phyloP scores from a whole-genome alignment of 495 filamentous ascomycete genomes.

The Penicilliopsis zonata region DNA sequence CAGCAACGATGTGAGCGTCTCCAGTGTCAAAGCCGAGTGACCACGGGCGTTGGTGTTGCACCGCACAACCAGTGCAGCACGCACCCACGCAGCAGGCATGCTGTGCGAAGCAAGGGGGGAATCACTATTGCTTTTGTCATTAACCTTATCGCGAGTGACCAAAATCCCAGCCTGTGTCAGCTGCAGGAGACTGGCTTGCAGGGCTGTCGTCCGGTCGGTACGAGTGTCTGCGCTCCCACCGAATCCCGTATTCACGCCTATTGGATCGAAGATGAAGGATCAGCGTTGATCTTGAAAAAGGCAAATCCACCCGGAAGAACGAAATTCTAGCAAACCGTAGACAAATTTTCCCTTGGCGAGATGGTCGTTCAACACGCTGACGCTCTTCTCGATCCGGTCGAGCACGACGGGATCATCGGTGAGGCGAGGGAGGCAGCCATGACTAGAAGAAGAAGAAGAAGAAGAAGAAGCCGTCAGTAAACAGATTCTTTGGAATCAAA shows the following conservation, averaged over 20 bases:
- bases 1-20: slow-evolving; percentile 34
- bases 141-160: slow-evolving; percentile 8
- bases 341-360: not conserved
- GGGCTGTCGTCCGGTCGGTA: slow-evolving; percentile 21
- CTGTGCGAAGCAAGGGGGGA: slow-evolving; percentile 11
- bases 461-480: slow-evolving; percentile 20
- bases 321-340: no score
- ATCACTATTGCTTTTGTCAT: no score
- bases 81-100: slow-evolving; percentile 40
- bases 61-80: slow-evolving; percentile 44
- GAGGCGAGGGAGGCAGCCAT: not conserved
- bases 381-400: not conserved
- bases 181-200: slow-evolving; percentile 43
- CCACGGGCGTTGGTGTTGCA: slow-evolving; percentile 44
- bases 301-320: not conserved
- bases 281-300: not conserved
- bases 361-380: not conserved
- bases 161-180: slow-evolving; percentile 41
- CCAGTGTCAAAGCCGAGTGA: slow-evolving; percentile 41
- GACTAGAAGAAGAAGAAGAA: no score
- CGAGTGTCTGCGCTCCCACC: slow-evolving; percentile 53
- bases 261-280: not conserved
- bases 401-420: not conserved
- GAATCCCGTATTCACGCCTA: slow-evolving; percentile 57
- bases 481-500: no score